Percentiles rank a stretch among this genome's conserved stretches.
These are phyloP conservation scores for Scleroderma citrinum DNA, from an alignment of 768 basidiomycete genomes.

Conservation along the genomic window DNA sequence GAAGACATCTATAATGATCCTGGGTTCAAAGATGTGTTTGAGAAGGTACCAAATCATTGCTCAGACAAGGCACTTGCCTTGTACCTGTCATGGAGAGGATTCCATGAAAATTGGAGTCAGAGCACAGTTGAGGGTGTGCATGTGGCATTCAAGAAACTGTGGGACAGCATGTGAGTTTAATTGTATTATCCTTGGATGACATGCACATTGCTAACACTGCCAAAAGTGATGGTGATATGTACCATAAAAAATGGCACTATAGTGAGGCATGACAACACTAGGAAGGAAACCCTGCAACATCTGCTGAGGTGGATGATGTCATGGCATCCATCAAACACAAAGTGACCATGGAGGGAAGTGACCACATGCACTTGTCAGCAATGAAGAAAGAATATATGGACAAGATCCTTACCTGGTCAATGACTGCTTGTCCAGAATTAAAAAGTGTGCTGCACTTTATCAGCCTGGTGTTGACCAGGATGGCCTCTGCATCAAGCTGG, in stretches of 20 bases:
- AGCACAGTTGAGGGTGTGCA: not conserved
- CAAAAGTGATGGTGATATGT: not conserved
- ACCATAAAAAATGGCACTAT: conserved; percentile 12
- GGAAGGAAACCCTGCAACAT: conserved; percentile 25
- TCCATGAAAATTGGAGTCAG: not conserved
- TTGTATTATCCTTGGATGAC: no score
- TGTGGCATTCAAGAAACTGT: not conserved
- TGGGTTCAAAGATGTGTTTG: not conserved
- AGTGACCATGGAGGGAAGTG: conserved; percentile 12
- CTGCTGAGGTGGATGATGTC: conserved; percentile 15
- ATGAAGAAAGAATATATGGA: conserved; percentile 10
- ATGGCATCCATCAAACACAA: conserved; percentile 22
- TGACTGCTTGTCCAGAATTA: not conserved
- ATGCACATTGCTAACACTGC: no score
- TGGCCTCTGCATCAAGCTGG: no score
- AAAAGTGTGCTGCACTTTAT: not conserved
- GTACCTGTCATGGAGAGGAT: not conserved
- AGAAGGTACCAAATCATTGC: not conserved
- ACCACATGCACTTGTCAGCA: conserved; percentile 23
- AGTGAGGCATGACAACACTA: conserved; percentile 17
- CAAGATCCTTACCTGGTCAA: not conserved
- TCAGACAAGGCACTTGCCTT: not conserved
- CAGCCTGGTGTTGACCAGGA: no score
- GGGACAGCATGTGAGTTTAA: not conserved
- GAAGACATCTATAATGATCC: not conserved